These are phyloP conservation scores for Globisporangium iwayamae DNA, from an alignment of 352 stramenopile species.

Conservation along the genomic window DNA sequence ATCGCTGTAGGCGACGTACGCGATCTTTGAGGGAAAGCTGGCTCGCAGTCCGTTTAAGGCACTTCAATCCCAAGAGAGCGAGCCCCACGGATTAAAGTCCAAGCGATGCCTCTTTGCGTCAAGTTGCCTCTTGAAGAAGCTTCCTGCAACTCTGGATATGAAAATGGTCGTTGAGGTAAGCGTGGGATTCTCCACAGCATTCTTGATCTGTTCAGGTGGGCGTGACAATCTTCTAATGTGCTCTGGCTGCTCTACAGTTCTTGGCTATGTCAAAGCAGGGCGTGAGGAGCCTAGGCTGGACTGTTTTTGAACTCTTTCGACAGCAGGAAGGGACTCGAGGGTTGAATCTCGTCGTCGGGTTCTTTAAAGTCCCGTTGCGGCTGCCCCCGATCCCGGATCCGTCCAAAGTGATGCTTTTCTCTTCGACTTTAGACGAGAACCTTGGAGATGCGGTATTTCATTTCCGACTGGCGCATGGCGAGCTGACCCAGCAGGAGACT, in stretches of 20 bases:
- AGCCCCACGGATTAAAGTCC: slow-evolving; percentile 20
- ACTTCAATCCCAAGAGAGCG: slow-evolving; percentile 26
- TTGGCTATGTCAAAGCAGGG: slow-evolving; percentile 14
- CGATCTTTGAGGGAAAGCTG: slow-evolving; percentile 36
- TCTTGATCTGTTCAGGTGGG: not conserved
- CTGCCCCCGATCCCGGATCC: slow-evolving; percentile 40
- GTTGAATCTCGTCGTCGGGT: slow-evolving; percentile 21
- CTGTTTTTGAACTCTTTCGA: slow-evolving; percentile 33
- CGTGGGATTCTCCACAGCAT: not conserved
- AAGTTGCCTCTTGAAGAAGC: slow-evolving; percentile 27
- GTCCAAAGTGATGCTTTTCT: slow-evolving; percentile 24
- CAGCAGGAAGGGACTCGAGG: slow-evolving; percentile 4
- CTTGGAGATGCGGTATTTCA: slow-evolving; percentile 25
- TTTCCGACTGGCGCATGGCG: slow-evolving; percentile 33
- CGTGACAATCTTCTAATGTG: not conserved
- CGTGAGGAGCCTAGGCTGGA: slow-evolving; percentile 41
- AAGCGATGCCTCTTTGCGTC: slow-evolving; percentile 33
- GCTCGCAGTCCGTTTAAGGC: slow-evolving; percentile 43
- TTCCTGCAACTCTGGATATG: slow-evolving; percentile 25
- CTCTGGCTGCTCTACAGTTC: slow-evolving; percentile 18
- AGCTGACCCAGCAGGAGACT: slow-evolving; percentile 21
- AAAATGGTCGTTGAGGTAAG: slow-evolving; percentile 39
- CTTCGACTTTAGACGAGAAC: slow-evolving; percentile 11
- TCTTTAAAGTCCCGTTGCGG: slow-evolving; percentile 39
- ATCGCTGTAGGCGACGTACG: slow-evolving; percentile 37